Percentiles rank a stretch among this genome's conserved stretches.
Conservation (phyloP, 106 monocot species). For the Phalaenopsis aphrodite region DNA sequence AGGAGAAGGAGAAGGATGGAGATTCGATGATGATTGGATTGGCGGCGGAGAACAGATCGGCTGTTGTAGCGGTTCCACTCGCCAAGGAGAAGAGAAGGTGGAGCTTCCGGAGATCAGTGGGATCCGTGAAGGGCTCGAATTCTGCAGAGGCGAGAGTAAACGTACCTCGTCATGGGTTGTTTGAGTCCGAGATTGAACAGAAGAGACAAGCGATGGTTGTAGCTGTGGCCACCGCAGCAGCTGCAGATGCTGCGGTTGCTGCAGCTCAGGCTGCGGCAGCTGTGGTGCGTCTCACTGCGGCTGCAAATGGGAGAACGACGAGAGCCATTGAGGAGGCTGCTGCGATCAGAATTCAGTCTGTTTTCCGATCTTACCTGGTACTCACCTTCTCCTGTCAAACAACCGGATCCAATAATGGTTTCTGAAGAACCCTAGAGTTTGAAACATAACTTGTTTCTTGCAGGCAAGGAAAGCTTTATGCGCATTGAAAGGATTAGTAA, state of each 20-base stretch:
- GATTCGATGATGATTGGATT: neutral
- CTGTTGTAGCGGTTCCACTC: neutral
- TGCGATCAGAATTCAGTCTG: conserved; percentile 51
- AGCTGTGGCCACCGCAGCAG: conserved; percentile 39
- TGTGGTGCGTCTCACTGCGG: conserved; percentile 26
- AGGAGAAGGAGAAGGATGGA: neutral
- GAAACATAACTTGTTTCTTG: neutral
- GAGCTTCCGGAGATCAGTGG: conserved; percentile 40
- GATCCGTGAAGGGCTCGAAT: conserved; percentile 12
- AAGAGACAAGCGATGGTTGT: conserved; percentile 30
- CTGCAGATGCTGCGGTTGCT: conserved; percentile 42
- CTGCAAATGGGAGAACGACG: neutral
- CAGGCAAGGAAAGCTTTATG: conserved; percentile 70
- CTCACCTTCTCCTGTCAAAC: neutral
- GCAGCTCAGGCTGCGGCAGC: conserved; percentile 51
- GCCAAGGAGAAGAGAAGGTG: conserved; percentile 56
- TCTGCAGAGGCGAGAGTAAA: neutral
- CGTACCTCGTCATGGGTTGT: conserved; percentile 2
- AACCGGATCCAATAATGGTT: neutral
- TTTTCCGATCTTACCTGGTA: conserved; percentile 62
- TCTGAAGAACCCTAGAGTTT: no score
- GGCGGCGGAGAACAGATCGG: neutral
- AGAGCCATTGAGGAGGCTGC: conserved; percentile 21
- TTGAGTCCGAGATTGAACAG: conserved; percentile 18
- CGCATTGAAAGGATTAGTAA: conserved; percentile 62